These are phyloP conservation scores for Sapria himalayana DNA, from an alignment of 345 rosid species.

Conservation along the genomic window DNA sequence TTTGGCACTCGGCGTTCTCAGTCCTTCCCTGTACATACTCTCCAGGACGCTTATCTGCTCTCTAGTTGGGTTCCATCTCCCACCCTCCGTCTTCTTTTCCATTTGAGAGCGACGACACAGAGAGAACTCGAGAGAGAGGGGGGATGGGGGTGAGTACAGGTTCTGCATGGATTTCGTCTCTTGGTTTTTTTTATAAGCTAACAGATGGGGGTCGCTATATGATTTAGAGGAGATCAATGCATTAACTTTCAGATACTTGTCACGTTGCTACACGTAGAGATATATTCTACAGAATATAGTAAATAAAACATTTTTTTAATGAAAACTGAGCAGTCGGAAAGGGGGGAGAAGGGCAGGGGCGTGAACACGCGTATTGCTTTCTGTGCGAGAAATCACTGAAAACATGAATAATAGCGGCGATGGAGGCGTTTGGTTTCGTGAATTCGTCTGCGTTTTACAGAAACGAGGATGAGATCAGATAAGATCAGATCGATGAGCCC, in stretches of 20 bases:
- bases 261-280: no score
- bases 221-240: not conserved
- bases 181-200: not conserved
- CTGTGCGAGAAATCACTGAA: conserved; percentile 69
- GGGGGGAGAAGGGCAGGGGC: conserved; percentile 10
- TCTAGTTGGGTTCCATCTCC: conserved; percentile 84
- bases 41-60: conserved; percentile 66
- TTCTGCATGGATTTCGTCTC: conserved; percentile 10
- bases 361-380: conserved; percentile 86
- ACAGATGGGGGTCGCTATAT: conserved; percentile 7
- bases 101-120: conserved; percentile 10
- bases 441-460: conserved; percentile 6
- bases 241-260: no score
- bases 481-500: no score
- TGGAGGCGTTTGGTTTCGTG: conserved; percentile 8
- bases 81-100: conserved; percentile 10
- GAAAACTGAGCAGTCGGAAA: not conserved
- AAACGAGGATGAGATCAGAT: conserved; percentile 2
- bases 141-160: not conserved
- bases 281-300: no score
- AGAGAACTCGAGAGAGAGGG: not conserved
- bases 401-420: conserved; percentile 71
- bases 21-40: conserved; percentile 45
- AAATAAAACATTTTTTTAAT: no score
- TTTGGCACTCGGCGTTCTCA: conserved; percentile 74